Evolutionary conservation across 1,284 basidiomycete genomes (phyloP).

Genomic region (Irpex sp.): DNA sequence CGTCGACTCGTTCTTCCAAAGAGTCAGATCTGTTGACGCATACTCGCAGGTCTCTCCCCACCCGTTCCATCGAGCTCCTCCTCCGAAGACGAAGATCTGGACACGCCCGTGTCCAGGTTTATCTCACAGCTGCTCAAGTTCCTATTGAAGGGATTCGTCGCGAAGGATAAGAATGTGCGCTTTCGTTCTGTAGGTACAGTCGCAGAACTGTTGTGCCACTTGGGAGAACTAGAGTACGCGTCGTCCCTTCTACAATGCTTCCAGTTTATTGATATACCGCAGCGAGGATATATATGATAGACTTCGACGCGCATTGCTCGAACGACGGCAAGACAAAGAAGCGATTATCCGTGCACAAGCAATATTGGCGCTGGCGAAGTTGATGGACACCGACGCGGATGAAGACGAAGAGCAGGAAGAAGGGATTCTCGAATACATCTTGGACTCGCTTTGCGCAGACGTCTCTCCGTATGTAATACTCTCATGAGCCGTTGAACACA

Average conservation of each 20-base stretch:
- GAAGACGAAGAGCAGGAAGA: slow-evolving; percentile 49
- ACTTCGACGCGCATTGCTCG: slow-evolving; percentile 64
- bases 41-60: neutral
- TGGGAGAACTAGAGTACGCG: slow-evolving; percentile 81
- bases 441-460: slow-evolving; percentile 73
- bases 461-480: slow-evolving; percentile 61
- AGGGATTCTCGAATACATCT: slow-evolving; percentile 59
- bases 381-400: slow-evolving; percentile 69
- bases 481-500: neutral
- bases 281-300: slow-evolving; percentile 79
- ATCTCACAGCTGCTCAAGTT: slow-evolving; percentile 60
- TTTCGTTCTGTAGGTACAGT: slow-evolving; percentile 75
- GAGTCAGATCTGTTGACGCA: neutral
- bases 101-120: slow-evolving; percentile 67
- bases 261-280: slow-evolving; percentile 1
- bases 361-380: slow-evolving; percentile 77
- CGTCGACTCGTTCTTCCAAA: slow-evolving; percentile 18
- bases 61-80: slow-evolving; percentile 22
- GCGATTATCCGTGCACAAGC: slow-evolving; percentile 77
- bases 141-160: slow-evolving; percentile 78
- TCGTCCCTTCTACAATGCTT: neutral
- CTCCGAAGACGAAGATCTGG: slow-evolving; percentile 66
- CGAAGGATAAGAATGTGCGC: slow-evolving; percentile 86
- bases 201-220: slow-evolving; percentile 60
- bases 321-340: slow-evolving; percentile 83